Conservation (phyloP, 176 grass and related monocot species). For the Aegilops tauschii region DNA sequence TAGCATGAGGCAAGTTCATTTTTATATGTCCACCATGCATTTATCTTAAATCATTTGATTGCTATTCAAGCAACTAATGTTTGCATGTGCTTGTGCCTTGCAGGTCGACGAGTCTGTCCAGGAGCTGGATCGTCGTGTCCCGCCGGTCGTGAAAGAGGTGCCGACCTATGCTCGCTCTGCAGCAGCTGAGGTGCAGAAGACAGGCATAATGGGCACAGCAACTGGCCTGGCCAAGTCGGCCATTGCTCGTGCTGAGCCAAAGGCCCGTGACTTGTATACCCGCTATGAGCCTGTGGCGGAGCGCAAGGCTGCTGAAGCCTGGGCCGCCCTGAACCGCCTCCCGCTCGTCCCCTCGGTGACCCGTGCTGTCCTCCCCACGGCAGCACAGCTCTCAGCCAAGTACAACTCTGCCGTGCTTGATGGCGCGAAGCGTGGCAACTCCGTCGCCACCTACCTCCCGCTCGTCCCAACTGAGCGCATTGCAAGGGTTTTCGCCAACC, state of each 20-base stretch:
- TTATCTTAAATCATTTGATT: not conserved
- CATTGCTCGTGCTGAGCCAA: constrained; percentile 42
- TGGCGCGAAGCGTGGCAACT: constrained; percentile 58
- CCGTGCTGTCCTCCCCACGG: constrained; percentile 61
- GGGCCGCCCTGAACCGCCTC: constrained; percentile 82
- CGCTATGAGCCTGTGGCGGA: constrained; percentile 80
- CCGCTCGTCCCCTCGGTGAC: constrained; percentile 73
- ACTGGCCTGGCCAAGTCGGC: constrained; percentile 58
- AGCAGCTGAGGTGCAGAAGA: constrained; percentile 55
- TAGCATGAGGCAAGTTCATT: not conserved
- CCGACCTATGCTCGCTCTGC: constrained; percentile 45
- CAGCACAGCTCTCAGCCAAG: constrained; percentile 54
- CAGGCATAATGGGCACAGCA: constrained; percentile 67
- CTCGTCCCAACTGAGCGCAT: constrained; percentile 72
- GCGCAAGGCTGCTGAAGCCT: constrained; percentile 52
- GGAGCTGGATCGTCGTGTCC: constrained; percentile 65
- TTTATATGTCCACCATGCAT: not conserved
- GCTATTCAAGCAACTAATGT: not conserved
- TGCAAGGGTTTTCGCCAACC: constrained; percentile 46
- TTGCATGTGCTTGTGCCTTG: not conserved
- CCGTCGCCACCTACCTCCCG: constrained; percentile 72
- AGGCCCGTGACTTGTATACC: constrained; percentile 58
- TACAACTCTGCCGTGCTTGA: constrained; percentile 63
- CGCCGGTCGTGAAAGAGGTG: constrained; percentile 66
- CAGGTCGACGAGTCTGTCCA: constrained; percentile 71